These are phyloP conservation scores for Trichoderma sp. DNA, from an alignment of 2,329 filamentous ascomycete genomes.

Conservation along the genomic window DNA sequence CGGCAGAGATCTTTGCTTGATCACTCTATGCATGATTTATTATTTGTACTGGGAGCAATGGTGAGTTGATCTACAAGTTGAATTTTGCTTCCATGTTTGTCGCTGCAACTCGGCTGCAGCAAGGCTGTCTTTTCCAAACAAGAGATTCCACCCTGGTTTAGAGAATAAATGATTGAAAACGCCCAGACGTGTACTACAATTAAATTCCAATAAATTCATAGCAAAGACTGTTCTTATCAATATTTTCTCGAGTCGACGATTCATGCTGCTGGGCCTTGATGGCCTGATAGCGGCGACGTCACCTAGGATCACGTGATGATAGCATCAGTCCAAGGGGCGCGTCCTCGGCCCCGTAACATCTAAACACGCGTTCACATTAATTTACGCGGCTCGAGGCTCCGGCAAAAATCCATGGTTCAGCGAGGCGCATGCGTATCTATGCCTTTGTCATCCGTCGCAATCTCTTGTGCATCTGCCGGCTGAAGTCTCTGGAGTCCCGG, in stretches of 20 bases:
- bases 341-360: conserved; percentile 13
- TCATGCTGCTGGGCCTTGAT: too few relatives aligned
- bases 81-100: background rate
- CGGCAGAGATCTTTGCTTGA: conserved; percentile 20
- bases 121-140: background rate
- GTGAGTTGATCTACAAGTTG: background rate
- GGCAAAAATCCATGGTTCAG: background rate
- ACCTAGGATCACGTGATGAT: conserved; percentile 6
- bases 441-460: conserved; percentile 3
- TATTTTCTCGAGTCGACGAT: background rate
- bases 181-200: too few relatives aligned
- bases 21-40: background rate
- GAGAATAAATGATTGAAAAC: background rate
- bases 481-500: background rate
- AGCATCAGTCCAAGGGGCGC: background rate
- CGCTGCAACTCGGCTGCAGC: background rate
- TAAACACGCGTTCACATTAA: conserved; percentile 20
- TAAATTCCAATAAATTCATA: too few relatives aligned
- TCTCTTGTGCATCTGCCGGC: background rate
- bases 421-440: conserved; percentile 3
- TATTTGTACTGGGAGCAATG: background rate
- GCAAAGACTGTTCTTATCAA: too few relatives aligned
- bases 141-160: background rate
- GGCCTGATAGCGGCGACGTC: conserved; percentile 9
- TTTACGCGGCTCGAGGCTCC: background rate